Evolutionary conservation across 139 green algal species (phyloP).

Genomic region (Haematococcus sp.): DNA sequence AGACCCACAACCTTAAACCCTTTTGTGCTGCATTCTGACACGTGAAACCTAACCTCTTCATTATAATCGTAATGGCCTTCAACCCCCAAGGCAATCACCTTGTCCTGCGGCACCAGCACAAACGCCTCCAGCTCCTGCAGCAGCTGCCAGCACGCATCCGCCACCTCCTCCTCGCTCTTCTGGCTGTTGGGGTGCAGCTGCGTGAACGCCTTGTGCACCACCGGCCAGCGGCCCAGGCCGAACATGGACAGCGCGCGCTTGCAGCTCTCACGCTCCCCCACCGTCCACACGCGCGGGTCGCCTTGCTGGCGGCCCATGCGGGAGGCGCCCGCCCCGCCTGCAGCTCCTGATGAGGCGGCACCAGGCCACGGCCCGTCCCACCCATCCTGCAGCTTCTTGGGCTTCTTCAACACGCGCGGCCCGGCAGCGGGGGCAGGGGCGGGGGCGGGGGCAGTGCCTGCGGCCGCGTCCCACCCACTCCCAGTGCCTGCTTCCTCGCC

Average conservation of each 20-base stretch:
- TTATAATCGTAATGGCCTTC: no score
- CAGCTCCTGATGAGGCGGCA: neutral
- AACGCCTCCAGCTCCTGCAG: slow-evolving; percentile 16
- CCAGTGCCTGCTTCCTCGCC: no score
- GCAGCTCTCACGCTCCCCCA: neutral
- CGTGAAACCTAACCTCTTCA: no score
- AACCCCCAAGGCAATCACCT: neutral
- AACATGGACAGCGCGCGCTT: slow-evolving; percentile 12
- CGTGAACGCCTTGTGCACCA: slow-evolving; percentile 2
- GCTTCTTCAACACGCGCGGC: neutral
- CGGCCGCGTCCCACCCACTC: no score
- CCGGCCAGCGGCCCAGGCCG: neutral
- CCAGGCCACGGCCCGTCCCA: neutral
- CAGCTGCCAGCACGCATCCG: slow-evolving; percentile 17
- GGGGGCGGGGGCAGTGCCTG: no score
- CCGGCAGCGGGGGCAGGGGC: neutral
- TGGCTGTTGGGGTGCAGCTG: neutral
- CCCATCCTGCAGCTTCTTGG: neutral
- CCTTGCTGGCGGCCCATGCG: neutral
- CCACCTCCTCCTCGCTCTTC: slow-evolving; percentile 12
- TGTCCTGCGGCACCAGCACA: slow-evolving; percentile 9
- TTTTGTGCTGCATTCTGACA: no score
- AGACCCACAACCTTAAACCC: no score
- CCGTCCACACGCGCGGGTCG: neutral
- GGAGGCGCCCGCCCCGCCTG: neutral